Evolutionary conservation across 2,329 filamentous ascomycete genomes (phyloP), one percentile per base, ranked within the genome.

Genomic region (Elsinoe australis): DNA sequence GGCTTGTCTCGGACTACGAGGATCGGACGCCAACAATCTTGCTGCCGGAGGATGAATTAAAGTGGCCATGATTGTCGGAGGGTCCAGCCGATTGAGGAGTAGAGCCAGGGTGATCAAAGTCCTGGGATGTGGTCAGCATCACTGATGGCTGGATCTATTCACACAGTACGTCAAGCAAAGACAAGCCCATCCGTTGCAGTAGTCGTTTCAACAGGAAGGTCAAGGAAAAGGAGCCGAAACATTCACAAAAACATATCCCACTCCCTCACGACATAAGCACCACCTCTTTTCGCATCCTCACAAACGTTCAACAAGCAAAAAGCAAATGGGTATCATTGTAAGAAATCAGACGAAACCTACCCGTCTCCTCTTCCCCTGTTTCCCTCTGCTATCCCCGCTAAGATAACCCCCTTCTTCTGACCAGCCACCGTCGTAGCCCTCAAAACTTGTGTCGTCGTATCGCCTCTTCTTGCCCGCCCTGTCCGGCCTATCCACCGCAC

Each of bases 381-480:
- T 32, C 14, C 39, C 39, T 15, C 39, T 44, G 10, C 24, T 31
- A 10, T 44, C 45, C 5, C 33, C 22, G n/a, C 31, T 48, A 15
- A 24, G 18, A 59, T 87, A 80, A 49, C 73, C 78, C 53, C 83
- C 83, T 54, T 86, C 82, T 53, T 87, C 83, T 7, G 74, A 74
- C 55, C 74, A 87, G 26, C 81, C 80, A 55, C 87, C 83, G 35
- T 78, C 76, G 58, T 88, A 88, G 33, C 85, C 84, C 58, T 84
- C 80, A 59, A 78, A 89, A 58, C 81, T 85, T 56, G 73, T 76
- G 54, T 89, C 85, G 31, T 82, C 80, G 60, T 88, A 89, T 53
- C 80, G 78, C 39, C 85, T 76, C 71, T 88, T 88, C 69, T 84
- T 86, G 53, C 78, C 74, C 49, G 73, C 70, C 39, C 85, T 75